A percentile compares a stretch with the other conserved stretches of the same genome.
Evolutionary conservation across 2,329 filamentous ascomycete species (phyloP).

Genomic region (Teratosphaeria pseudoeucalypti): DNA sequence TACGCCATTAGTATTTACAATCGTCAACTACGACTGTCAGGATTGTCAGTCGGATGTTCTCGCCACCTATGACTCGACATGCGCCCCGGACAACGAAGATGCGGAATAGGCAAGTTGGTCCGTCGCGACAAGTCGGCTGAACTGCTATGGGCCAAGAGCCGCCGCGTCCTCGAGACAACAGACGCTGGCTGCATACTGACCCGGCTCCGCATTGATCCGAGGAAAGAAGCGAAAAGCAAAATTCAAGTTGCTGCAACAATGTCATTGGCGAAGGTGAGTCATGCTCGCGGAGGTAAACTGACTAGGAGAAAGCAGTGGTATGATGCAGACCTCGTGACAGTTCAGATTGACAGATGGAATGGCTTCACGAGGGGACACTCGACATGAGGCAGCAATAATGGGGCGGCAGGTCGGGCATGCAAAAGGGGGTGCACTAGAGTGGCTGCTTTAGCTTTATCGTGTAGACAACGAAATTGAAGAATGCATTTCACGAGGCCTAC

Average conservation of each 20-base stretch:
- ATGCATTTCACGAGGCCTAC: conserved; percentile 2
- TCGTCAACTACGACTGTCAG: neutral
- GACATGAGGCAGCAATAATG: neutral
- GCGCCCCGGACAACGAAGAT: neutral
- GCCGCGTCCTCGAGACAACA: neutral
- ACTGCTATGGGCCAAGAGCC: too few relatives aligned
- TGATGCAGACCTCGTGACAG: too few relatives aligned
- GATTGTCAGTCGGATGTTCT: neutral
- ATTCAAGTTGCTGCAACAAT: neutral
- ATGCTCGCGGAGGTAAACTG: neutral
- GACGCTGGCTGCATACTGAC: neutral
- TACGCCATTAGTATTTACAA: neutral
- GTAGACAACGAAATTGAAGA: neutral
- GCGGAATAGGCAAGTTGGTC: neutral
- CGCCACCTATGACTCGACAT: neutral
- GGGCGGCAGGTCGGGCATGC: neutral
- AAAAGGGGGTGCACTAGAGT: neutral
- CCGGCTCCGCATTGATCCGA: neutral
- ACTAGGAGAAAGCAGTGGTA: neutral
- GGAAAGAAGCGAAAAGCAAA: neutral
- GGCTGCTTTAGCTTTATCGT: neutral
- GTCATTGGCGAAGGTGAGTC: neutral
- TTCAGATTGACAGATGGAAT: neutral
- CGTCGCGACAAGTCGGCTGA: neutral
- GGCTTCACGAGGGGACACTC: neutral